Base-by-base conservation (phyloP, 2,329 filamentous ascomycete species). In the Fusarium sp. region DNA sequence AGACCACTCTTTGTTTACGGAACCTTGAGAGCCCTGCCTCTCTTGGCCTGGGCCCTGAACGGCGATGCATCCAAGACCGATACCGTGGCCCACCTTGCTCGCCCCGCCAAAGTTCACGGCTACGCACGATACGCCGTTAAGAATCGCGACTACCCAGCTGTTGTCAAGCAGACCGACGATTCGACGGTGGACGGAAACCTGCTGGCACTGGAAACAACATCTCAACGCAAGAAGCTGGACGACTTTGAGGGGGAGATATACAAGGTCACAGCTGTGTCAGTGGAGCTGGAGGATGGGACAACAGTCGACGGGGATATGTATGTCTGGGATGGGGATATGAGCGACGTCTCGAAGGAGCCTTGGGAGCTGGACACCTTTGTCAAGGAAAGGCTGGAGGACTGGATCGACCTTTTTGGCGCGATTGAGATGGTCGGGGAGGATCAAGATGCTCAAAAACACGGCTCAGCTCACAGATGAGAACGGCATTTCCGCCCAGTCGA, bases 1-100 rank as follows among this genome's bases (percentile, higher is more conserved):
- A 66, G 54, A n/a, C 74, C 66, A 0, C 73, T 82, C 10, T 82
- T 82, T 50, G 63, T 82, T 8, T 81, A 81, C 52, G 80, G 79
- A 34, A 80, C 79, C 2, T 66, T 82, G 5, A 70, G 78, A 13
- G 77, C 80, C 1, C 52, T 73, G 14, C 77, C 80, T n/a, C 71
- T 82, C 2, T 64, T 82, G 0, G 76, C 80, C 2, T 82, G 78
- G 79, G 76, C 66, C 0, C n/a, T 81, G 6, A 81, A 77, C 1
- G 80, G 80, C 3, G 76, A 81, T 13, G 69, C 75, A 7, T 68
- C 76, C 7, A 77, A 80, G 0, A 63, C 50, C 9, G 14, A n/a
- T 5, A 1, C 3, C 16, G 50, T 74, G 3, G 34, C 32, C 11
- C 7, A 8, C 1, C 65, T 77, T n/a, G 5, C 64, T 25, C 32